These are phyloP conservation scores for Alternaria gansuensis DNA, from an alignment of 2,329 filamentous ascomycete species.

Conservation along the genomic window DNA sequence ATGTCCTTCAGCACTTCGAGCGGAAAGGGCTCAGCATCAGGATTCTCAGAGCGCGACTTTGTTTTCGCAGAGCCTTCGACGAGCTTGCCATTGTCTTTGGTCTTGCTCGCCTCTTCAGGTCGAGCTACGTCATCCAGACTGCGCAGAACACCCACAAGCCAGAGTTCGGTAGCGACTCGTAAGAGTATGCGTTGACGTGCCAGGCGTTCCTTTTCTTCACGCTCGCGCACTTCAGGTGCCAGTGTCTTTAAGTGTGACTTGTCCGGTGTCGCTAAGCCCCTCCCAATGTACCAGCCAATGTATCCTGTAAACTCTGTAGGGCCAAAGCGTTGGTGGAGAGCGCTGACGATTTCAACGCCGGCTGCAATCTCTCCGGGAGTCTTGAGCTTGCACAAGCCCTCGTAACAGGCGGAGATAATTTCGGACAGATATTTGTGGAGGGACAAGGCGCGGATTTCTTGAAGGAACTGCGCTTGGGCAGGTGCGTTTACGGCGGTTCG, in stretches of 20 bases:
- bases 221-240: conserved; percentile 82
- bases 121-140: conserved; percentile 76
- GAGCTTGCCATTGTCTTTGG: conserved; percentile 65
- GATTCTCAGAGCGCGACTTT: conserved; percentile 67
- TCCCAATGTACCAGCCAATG: conserved; percentile 89
- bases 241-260: conserved; percentile 82
- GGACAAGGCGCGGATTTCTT: conserved; percentile 89
- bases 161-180: conserved; percentile 91
- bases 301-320: conserved; percentile 89
- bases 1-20: conserved; percentile 98
- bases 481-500: conserved; percentile 86
- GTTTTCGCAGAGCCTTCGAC: conserved; percentile 69
- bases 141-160: conserved; percentile 87
- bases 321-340: conserved; percentile 94
- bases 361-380: conserved; percentile 89
- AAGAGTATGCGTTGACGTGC: conserved; percentile 85
- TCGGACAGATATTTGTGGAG: conserved; percentile 97
- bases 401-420: conserved; percentile 94
- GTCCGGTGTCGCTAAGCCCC: conserved; percentile 89
- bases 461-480: conserved; percentile 81
- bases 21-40: conserved; percentile 88
- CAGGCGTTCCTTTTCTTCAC: conserved; percentile 94
- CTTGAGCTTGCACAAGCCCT: conserved; percentile 91
- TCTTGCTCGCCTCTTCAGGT: conserved; percentile 70
- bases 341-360: conserved; percentile 90